Evolutionary conservation across 2,329 filamentous ascomycete genomes (phyloP), one percentile per base, ranked within the genome.

Genomic region (Xylariaceae sp.): DNA sequence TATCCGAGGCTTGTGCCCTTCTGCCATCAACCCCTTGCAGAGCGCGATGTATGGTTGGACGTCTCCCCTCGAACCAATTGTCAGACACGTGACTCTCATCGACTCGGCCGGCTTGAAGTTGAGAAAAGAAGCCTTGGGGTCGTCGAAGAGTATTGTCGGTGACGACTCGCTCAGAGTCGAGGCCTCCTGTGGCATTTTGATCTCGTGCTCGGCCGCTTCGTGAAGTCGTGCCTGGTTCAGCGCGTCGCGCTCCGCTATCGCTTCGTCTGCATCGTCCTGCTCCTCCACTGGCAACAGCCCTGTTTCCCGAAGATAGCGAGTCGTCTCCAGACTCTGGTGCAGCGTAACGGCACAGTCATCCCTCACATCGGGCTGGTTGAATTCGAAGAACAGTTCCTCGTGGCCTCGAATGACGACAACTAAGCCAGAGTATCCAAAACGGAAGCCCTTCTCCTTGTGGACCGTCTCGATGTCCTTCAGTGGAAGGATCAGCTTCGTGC

Each of bases 1-100:
- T 48, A 98, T 98, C 42, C 77, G 80, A 12, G 83, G 75, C 40
- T 73, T 77, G 58, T 98, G 92, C 1, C 92, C 92, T 47, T 98
- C 89, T 1, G 81, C 83, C 26, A 93, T 59, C 2, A 98, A 65
- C 1, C 85, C 87, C 54, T 94, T 95, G 64, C 92, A 95, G 1
- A 98, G 68, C 0, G 92, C 88, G 55, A 98, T 96, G 56, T 96
- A 98, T 1, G 92, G 92, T 56, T 98, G 92, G 4, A 98, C 90
- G 55, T 98, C 92, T 16, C 92, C 92, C 38, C 92, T 75, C 10
- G 90, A 95, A 12, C 92, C 92, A 42, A 98, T 98, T 0, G 92
- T 98, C 23, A 98, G 66, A 55, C 92, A 98, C 2, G 90, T 94
- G 39, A 98, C 83, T 14, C 71, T 80, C 55, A 98, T 65, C 2